Evolutionary conservation across 2,329 filamentous ascomycete genomes (phyloP).

Genomic region (Aspergillaceae sp.): DNA sequence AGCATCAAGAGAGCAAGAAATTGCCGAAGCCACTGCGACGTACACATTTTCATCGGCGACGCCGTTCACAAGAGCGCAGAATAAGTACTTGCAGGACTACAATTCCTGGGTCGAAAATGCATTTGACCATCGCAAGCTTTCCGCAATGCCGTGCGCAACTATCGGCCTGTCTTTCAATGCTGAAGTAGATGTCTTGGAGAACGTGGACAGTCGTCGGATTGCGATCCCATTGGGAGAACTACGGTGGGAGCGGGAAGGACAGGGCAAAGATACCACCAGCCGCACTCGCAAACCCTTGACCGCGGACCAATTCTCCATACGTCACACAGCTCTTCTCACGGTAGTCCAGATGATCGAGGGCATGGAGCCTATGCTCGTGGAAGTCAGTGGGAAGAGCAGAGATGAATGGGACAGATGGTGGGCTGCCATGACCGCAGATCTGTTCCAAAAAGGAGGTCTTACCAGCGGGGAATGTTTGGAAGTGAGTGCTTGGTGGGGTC

Average conservation of each 20-base stretch:
- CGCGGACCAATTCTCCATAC: slow-evolving; percentile 61
- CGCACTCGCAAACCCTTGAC: slow-evolving; percentile 46
- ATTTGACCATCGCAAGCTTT: slow-evolving; percentile 61
- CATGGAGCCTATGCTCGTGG: slow-evolving; percentile 71
- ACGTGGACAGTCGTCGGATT: slow-evolving; percentile 64
- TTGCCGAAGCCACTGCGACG: slow-evolving; percentile 62
- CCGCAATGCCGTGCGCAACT: slow-evolving; percentile 67
- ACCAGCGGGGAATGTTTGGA: slow-evolving; percentile 77
- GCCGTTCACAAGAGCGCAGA: slow-evolving; percentile 69
- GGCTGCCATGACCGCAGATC: slow-evolving; percentile 73
- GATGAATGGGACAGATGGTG: slow-evolving; percentile 92
- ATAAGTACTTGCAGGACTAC: slow-evolving; percentile 72
- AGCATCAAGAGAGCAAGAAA: slow-evolving; percentile 54
- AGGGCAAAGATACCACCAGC: slow-evolving; percentile 25
- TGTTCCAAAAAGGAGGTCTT: slow-evolving; percentile 70
- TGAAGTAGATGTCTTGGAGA: slow-evolving; percentile 62
- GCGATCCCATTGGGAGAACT: slow-evolving; percentile 81
- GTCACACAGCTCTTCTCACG: slow-evolving; percentile 71
- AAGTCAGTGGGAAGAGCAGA: slow-evolving; percentile 74
- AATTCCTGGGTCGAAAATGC: slow-evolving; percentile 74
- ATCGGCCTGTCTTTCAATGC: slow-evolving; percentile 71
- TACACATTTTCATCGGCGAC: slow-evolving; percentile 78
- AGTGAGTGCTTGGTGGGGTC: slow-evolving; percentile 57
- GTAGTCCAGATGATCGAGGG: slow-evolving; percentile 77
- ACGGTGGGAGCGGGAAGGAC: slow-evolving; percentile 69